Evolutionary conservation across 2,329 filamentous ascomycete genomes (phyloP), one percentile per base, ranked within the genome.

Genomic region (Colletotrichum lindemuthianum): DNA sequence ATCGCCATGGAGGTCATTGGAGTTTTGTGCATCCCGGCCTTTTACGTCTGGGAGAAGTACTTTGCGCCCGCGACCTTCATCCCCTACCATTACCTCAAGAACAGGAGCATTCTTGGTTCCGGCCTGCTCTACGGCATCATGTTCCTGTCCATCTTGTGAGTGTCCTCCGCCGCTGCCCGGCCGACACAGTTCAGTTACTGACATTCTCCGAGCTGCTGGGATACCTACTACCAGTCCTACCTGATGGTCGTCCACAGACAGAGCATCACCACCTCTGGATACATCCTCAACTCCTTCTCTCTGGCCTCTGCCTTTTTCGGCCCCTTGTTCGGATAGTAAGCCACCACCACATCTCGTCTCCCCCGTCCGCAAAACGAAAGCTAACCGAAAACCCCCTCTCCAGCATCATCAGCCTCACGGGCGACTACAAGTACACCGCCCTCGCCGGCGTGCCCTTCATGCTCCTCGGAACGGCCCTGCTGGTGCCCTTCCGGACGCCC

Each of bases 41-140:
- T 84, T 60, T 77, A 75, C 1, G 66, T 80, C 3, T 82, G 79
- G 76, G 86, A 89, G 72, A 81, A 76, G 16, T 87, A 79, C 54
- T 69, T 86, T 44, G 82, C 86, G 0, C 81, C 78, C 0, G 80
- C 81, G 43, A 81, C 83, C 24, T 83, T 88, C 71, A 78, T 89
- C 32, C 82, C 79, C 2, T 82, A 78, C 71, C 68, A 74, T 51
- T 73, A 86, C 56, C 74, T 85, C 69, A 73, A 72, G 11, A 75
- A 80, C 47, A 76, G 76, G 32, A 82, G 65, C 40, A 55, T 74
- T 32, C 47, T 73, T 13, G 72, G 71, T 6, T 66, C 70, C 8
- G 72, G 70, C 51, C 36, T 72, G 3, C 60, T 74, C 32, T 68
- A 66, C 51, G 66, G 67, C 24, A 63, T 69, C 6, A 64, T 72